phyloP scores from a whole-genome alignment of 2,329 filamentous ascomycete genomes.

The Lasiodiplodia citricola region DNA sequence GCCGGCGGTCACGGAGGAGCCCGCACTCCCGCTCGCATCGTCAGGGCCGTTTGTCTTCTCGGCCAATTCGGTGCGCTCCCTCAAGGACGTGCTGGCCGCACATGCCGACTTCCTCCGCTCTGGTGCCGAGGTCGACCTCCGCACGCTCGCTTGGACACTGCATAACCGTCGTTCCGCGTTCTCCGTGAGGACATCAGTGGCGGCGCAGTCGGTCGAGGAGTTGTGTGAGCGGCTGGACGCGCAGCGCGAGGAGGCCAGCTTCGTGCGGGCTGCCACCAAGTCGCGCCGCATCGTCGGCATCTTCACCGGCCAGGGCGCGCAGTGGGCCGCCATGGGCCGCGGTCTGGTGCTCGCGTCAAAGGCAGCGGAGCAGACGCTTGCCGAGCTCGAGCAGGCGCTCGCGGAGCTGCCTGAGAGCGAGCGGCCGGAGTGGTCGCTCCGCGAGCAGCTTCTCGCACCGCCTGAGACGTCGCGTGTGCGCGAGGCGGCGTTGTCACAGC shows the following conservation, averaged over 20 bases:
- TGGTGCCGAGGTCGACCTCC: too few relatives aligned
- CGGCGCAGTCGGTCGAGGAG: too few relatives aligned
- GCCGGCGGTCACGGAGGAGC: constrained; percentile 15
- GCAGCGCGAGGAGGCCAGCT: not conserved
- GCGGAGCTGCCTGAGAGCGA: constrained; percentile 22
- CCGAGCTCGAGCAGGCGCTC: constrained; percentile 32
- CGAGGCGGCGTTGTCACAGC: constrained; percentile 33
- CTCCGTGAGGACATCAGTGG: too few relatives aligned
- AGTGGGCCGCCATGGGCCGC: constrained; percentile 48
- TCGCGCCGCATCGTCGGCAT: constrained; percentile 34
- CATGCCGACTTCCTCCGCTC: too few relatives aligned
- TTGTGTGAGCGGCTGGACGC: not conserved
- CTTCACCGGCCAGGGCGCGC: constrained; percentile 53
- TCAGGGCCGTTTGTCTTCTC: constrained; percentile 9
- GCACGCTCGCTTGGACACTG: too few relatives aligned
- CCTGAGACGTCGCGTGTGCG: constrained; percentile 30
- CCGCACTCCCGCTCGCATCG: constrained; percentile 18
- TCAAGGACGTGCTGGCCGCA: too few relatives aligned
- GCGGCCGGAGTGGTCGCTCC: constrained; percentile 30
- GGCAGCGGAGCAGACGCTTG: constrained; percentile 26
- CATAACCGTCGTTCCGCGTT: too few relatives aligned
- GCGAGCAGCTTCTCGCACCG: constrained; percentile 32
- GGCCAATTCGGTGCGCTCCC: too few relatives aligned
- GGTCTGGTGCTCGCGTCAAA: constrained; percentile 38
- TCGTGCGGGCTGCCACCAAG: not conserved